Evolutionary conservation across 352 stramenopile species (phyloP), one percentile per base, ranked within the genome.

Genomic region (Globisporangium megalacanthum): DNA sequence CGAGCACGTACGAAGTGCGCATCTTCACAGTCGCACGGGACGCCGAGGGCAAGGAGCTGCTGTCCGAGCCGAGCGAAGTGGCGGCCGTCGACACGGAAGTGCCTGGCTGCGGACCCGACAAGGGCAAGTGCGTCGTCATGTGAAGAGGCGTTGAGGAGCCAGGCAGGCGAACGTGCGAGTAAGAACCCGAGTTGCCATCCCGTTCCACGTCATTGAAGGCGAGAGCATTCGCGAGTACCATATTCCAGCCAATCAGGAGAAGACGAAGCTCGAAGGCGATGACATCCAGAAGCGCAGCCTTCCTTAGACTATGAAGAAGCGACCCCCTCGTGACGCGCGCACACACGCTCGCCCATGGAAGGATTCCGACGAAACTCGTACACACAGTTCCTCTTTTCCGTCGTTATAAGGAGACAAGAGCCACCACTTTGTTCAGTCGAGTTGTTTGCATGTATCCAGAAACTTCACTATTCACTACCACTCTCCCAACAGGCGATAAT

Each of bases 41-140:
- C 45, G 61, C 47, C 13, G 65, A 79, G 39, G 73, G 67, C 22
- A 61, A 69, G 19, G 68, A 83, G 37, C 49, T 74, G 29, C 56
- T 88, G 10, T 90, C 80, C 15, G 33, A 48, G 25, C 75, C 82
- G 29, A 94, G 83, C 62, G 77, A 90, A 60, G 66, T 86, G 19
- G 86, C 85, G 0, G 86, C 83, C 0, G 86, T 95, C n/a, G 86
- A 95, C 58, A 95, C 86, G 1, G 83, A 95, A 56, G 86, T 95
- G 36, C 86, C 86, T 2, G 81, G 86, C 15, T 95, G 86, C 62
- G 77, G 78, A 11, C 83, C 86, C 3, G 71, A 92, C 25, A 50
- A 49, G 53, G 46, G 36, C 25, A 60, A 53, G 55, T 58, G 61
- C 49, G 41, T 50, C 49, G 25, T 49, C 49, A 72, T 61, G 49